Evolutionary conservation across 176 grass and related monocot species (phyloP).

Genomic region (Typha latifolia): DNA sequence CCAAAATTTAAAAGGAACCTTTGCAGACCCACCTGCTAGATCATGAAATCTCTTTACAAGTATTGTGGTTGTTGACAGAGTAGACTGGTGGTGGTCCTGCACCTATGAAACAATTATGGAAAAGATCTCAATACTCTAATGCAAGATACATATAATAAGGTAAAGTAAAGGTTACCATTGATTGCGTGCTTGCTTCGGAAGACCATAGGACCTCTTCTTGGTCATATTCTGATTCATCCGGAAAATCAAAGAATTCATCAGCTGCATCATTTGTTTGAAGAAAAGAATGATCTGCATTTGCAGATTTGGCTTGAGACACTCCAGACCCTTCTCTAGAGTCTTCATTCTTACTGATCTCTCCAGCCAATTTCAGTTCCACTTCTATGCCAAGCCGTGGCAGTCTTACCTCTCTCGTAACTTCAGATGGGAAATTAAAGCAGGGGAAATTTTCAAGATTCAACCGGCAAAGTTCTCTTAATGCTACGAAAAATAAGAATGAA

Average conservation of each 20-base stretch:
- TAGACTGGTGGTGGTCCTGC: constrained; percentile 6
- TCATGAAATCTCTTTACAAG: constrained; percentile 18
- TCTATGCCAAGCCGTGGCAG: neutral
- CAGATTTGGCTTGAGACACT: neutral
- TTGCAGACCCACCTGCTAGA: constrained; percentile 9
- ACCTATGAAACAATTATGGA: neutral
- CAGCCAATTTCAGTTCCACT: constrained; percentile 1
- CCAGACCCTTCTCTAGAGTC: constrained; percentile 1
- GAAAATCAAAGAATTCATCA: constrained; percentile 28
- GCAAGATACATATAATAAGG: neutral
- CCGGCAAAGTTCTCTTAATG: constrained; percentile 10
- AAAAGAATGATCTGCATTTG: neutral
- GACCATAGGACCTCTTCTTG: constrained; percentile 6
- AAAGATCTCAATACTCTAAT: constrained; percentile 8
- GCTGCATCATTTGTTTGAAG: constrained; percentile 13
- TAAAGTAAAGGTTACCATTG: neutral
- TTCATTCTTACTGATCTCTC: constrained; percentile 1
- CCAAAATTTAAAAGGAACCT: neutral
- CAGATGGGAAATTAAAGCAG: constrained; percentile 10
- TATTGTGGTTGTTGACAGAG: constrained; percentile 6
- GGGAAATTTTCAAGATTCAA: constrained; percentile 1
- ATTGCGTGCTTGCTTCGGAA: constrained; percentile 10
- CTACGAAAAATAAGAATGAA: constrained; percentile 13
- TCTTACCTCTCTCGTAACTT: constrained; percentile 1
- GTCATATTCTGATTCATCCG: constrained; percentile 14